These are phyloP conservation scores for Moesziomyces globuligerus DNA, from an alignment of 1,284 basidiomycete species.

Conservation along the genomic window DNA sequence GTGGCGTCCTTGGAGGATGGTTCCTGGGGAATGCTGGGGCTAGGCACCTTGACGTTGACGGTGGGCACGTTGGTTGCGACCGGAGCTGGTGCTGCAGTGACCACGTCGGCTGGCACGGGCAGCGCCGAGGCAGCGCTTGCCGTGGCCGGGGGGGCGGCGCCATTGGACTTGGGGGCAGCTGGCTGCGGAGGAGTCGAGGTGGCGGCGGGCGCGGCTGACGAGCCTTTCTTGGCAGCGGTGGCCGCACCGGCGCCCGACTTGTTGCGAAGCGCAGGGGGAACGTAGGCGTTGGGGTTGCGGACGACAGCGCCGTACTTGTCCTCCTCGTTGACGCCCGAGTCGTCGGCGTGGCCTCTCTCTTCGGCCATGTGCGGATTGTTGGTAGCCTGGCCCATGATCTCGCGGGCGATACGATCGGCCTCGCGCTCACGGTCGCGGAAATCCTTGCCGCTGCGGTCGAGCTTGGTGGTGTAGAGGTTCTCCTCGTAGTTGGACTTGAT, in stretches of 20 bases:
- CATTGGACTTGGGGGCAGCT: constrained; percentile 17
- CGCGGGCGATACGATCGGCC: constrained; percentile 87
- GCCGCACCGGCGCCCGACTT: constrained; percentile 57
- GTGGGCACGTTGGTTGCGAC: constrained; percentile 19
- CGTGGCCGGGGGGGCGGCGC: constrained; percentile 34
- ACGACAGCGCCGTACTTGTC: constrained; percentile 97
- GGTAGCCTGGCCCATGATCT: constrained; percentile 76
- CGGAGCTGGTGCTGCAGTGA: constrained; percentile 13
- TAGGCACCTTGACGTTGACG: constrained; percentile 49
- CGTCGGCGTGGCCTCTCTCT: constrained; percentile 84
- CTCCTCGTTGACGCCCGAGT: constrained; percentile 82
- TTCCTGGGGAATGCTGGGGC: constrained; percentile 40
- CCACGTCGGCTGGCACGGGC: constrained; percentile 11
- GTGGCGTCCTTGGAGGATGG: constrained; percentile 12
- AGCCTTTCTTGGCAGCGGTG: constrained; percentile 44
- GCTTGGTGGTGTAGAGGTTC: constrained; percentile 91
- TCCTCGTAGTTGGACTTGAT: constrained; percentile 92
- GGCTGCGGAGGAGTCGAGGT: constrained; percentile 16
- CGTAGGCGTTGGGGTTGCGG: constrained; percentile 86
- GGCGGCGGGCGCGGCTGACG: constrained; percentile 30
- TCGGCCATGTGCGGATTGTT: constrained; percentile 87
- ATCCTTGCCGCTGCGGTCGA: constrained; percentile 84
- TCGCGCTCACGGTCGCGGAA: constrained; percentile 88
- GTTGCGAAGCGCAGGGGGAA: constrained; percentile 83
- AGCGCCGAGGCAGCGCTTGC: constrained; percentile 5